Base-by-base conservation (phyloP, 495 filamentous ascomycete species). In the Daldinia grandis region DNA sequence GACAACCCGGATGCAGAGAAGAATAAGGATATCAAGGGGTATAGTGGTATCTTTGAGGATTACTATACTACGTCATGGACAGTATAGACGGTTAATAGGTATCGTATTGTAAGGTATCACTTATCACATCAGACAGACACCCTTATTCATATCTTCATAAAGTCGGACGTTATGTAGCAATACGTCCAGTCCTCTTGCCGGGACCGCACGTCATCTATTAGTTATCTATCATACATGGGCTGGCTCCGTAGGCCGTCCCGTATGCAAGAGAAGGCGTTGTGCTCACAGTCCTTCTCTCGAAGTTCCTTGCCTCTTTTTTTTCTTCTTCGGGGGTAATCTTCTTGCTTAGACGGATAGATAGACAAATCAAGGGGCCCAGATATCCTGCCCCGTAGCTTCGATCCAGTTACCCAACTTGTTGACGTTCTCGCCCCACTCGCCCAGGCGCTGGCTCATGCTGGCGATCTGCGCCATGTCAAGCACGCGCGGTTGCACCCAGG, bases 401-500 rank as follows among this genome's bases (percentile, higher is more conserved):
- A 98, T 96, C 93, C 93, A 98, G 79, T 94, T 93, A 40, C 94
- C 94, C 58, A 98, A 83, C 80, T 93, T 90, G 76, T 98, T 96
- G 58, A 99, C 96, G 76, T 93, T 97, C 21, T 88, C 88, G 82
- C 97, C 94, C 95, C 95, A 99, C 66, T 98, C 94, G 80, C 90
- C 88, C 76, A 99, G 80, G 58, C 94, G 81, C 74, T 86, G 84
- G 72, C 92, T 89, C 95, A 99, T 98, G 69, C 89, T 93, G 76
- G 93, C 93, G 72, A 99, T 96, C 86, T 98, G 96, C 78, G 87
- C 89, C 88, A 94, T 92, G 81, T 98, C 95, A 73, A 99, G 80
- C 54, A 97, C 92, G 85, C 98, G 98, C 12, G 95, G 96, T 85
- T 99, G 95, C 42, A 99, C 95, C 95, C 95, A 99, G 76, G 93